Evolutionary conservation across 352 stramenopile species (phyloP).

Genomic region (Phytophthora tubulina): DNA sequence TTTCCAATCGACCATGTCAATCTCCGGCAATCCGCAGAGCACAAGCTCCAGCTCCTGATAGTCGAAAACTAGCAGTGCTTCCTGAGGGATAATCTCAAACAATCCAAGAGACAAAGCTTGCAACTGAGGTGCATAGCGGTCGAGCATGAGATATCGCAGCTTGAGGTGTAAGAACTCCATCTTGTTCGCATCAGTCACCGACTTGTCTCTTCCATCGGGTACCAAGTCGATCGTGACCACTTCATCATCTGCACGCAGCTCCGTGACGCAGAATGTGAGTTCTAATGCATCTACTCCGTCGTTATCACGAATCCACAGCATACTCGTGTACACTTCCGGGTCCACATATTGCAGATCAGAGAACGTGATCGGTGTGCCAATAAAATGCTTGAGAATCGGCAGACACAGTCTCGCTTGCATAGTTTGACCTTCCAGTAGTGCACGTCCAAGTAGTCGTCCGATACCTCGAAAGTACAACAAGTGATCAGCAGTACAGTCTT

Average conservation of each 20-base stretch:
- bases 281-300: conserved; percentile 73
- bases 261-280: conserved; percentile 79
- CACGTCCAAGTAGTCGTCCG: conserved; percentile 71
- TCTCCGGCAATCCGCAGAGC: conserved; percentile 82
- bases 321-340: conserved; percentile 80
- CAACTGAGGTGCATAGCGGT: conserved; percentile 93
- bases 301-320: conserved; percentile 77
- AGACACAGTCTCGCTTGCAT: conserved; percentile 79
- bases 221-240: conserved; percentile 76
- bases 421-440: conserved; percentile 78
- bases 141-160: conserved; percentile 96
- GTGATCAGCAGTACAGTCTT: conserved; percentile 76
- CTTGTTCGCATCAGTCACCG: conserved; percentile 96
- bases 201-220: conserved; percentile 59
- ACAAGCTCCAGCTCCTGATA: conserved; percentile 96
- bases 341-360: conserved; percentile 87
- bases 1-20: conserved; percentile 92
- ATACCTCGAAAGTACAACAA: conserved; percentile 91
- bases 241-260: conserved; percentile 64
- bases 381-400: conserved; percentile 83
- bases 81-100: conserved; percentile 97
- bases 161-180: conserved; percentile 94
- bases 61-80: conserved; percentile 97
- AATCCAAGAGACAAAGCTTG: conserved; percentile 91
- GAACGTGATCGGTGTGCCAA: conserved; percentile 85